These are phyloP conservation scores for Colletotrichum sp. DNA, from an alignment of 2,329 filamentous ascomycete genomes.

Conservation along the genomic window DNA sequence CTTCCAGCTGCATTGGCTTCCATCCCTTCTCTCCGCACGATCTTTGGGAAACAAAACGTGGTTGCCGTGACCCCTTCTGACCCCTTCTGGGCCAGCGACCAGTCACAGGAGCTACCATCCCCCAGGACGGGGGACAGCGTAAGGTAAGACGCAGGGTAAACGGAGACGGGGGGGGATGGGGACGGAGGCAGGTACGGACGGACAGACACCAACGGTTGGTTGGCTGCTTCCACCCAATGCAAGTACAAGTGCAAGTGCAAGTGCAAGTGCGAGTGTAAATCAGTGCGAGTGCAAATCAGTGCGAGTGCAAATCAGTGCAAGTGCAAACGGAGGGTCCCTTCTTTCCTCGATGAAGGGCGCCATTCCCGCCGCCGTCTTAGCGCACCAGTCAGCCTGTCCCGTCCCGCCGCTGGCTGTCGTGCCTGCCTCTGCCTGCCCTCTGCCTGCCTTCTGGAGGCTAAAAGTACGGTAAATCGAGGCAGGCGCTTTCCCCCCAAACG, in stretches of 20 bases:
- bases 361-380: neutral
- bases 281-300: neutral
- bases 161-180: neutral
- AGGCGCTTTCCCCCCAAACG: neutral
- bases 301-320: neutral
- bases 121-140: neutral
- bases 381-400: neutral
- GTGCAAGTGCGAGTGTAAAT: neutral
- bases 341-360: neutral
- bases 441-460: neutral
- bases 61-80: constrained; percentile 4
- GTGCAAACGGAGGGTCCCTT: neutral
- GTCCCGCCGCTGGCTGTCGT: neutral
- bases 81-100: neutral
- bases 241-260: neutral
- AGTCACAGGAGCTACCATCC: neutral
- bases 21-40: neutral
- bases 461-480: neutral
- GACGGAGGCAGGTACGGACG: neutral
- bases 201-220: neutral
- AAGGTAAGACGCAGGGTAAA: neutral
- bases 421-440: neutral
- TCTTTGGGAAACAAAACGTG: neutral
- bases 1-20: neutral
- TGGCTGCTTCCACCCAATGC: neutral